Conservation (phyloP, 352 stramenopile species). For the Poterioochromonas sp. region DNA sequence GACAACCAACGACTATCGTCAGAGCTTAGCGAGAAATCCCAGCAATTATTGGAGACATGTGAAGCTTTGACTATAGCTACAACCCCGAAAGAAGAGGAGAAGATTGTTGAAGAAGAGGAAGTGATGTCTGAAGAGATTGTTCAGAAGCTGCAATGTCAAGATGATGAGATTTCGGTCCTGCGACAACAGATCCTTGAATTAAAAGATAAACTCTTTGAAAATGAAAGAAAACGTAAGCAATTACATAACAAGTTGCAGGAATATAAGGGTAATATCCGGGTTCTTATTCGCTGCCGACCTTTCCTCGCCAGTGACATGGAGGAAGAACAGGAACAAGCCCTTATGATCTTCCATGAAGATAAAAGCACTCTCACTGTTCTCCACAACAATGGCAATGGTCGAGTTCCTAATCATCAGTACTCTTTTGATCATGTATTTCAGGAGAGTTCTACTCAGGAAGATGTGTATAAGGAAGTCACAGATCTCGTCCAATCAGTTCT, state of each 20-base stretch:
- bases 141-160: background rate
- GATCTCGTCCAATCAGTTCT: conserved; percentile 94
- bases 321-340: background rate
- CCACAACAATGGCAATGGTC: conserved; percentile 1
- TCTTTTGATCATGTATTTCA: conserved; percentile 95
- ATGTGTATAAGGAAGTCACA: conserved; percentile 92
- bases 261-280: conserved; percentile 88
- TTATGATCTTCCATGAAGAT: conserved; percentile 27
- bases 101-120: background rate
- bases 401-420: conserved; percentile 54
- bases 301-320: conserved; percentile 59
- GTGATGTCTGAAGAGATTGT: background rate
- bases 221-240: conserved; percentile 37
- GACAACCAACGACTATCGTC: no score
- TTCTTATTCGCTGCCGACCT: conserved; percentile 85
- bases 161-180: background rate
- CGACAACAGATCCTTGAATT: conserved; percentile 43
- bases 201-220: conserved; percentile 16
- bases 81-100: background rate
- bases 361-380: conserved; percentile 34
- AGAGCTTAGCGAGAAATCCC: no score
- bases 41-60: no score
- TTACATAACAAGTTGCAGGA: conserved; percentile 75
- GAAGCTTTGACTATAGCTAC: no score
- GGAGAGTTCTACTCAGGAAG: conserved; percentile 75